These are phyloP conservation scores for Nyctanthes arbortristis DNA, from an alignment of 257 asterid species.

Conservation along the genomic window DNA sequence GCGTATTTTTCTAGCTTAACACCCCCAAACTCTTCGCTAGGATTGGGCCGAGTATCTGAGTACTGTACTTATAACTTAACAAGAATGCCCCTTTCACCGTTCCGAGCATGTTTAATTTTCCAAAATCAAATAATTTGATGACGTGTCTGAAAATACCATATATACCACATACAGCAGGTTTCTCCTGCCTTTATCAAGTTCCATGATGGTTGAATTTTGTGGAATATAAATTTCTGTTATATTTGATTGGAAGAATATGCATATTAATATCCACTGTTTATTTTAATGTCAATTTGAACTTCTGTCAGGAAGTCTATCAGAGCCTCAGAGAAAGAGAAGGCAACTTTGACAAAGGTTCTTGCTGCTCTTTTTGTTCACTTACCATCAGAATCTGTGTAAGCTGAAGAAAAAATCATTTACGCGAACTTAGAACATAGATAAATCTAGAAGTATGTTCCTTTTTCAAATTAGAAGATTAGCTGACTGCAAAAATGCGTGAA, in stretches of 20 bases:
- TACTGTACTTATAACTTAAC: neutral
- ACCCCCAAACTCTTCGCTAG: neutral
- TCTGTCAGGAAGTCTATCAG: conserved; percentile 37
- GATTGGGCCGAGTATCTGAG: neutral
- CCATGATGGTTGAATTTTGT: conserved; percentile 12
- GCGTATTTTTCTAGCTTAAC: neutral
- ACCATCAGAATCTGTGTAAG: conserved; percentile 4
- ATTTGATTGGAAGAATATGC: neutral
- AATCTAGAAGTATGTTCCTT: neutral
- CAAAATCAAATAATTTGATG: neutral
- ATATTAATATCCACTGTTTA: neutral
- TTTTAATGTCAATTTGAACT: conserved; percentile 4
- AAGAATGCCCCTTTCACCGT: neutral
- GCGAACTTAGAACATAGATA: neutral
- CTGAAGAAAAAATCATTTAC: neutral
- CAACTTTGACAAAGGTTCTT: conserved; percentile 10
- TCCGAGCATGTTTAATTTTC: neutral
- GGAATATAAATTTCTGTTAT: neutral
- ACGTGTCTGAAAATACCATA: neutral
- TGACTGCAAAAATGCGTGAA: neutral
- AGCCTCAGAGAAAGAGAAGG: conserved; percentile 35
- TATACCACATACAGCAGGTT: neutral
- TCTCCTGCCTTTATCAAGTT: neutral
- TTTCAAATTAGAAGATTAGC: neutral
- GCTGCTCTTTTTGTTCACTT: neutral